phyloP scores from a whole-genome alignment of 148 eudicot genomes.

The Linanthus parryae region DNA sequence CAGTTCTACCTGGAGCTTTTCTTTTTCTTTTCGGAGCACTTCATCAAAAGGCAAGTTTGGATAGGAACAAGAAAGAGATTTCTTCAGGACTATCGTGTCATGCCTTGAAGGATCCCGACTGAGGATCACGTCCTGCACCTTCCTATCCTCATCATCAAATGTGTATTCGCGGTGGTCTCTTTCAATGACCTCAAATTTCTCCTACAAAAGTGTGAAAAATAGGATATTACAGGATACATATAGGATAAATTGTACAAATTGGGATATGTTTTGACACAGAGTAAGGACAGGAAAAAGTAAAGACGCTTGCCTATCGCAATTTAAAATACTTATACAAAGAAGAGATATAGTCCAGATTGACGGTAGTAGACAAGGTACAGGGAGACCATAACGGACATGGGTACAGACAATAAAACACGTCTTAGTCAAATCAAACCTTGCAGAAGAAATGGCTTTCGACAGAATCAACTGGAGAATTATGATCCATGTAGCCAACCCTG shows the following conservation, averaged over 20 bases:
- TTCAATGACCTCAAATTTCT: conserved; percentile 9
- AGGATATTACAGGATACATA: neutral
- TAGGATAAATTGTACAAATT: neutral
- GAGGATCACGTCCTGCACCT: conserved; percentile 24
- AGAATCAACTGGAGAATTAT: no score
- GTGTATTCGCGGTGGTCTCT: conserved; percentile 36
- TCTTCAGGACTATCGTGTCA: conserved; percentile 24
- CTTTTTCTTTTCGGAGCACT: conserved; percentile 29
- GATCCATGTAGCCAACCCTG: no score
- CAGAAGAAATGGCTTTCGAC: no score
- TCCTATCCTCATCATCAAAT: conserved; percentile 29
- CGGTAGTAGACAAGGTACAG: no score
- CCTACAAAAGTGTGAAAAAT: neutral
- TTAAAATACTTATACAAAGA: no score
- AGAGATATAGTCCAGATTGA: no score
- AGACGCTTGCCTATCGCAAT: no score
- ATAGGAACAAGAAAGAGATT: conserved; percentile 31
- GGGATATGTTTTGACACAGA: neutral
- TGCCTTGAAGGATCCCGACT: conserved; percentile 20
- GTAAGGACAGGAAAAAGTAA: no score
- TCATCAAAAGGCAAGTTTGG: conserved; percentile 27
- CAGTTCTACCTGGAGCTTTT: conserved; percentile 30
- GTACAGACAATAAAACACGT: no score
- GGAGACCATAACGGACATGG: no score
- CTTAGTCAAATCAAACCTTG: no score